Evolutionary conservation across 495 filamentous ascomycete species (phyloP).

Genomic region (Daldinia decipiens): DNA sequence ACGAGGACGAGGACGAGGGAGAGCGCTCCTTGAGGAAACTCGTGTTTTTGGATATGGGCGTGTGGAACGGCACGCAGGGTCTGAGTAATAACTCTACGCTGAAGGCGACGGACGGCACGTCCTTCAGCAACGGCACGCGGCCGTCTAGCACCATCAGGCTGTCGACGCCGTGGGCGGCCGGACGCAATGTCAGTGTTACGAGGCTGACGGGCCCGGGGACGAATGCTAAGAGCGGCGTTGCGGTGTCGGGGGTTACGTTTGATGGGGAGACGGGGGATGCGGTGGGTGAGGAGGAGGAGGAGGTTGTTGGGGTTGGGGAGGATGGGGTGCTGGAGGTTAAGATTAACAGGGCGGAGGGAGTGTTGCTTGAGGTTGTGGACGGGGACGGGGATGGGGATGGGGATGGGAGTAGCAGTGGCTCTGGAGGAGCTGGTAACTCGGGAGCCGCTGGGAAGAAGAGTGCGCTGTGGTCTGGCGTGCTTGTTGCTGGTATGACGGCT

Average conservation of each 20-base stretch:
- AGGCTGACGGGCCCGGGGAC: constrained; percentile 44
- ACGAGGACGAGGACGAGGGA: not conserved
- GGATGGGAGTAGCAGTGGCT: not conserved
- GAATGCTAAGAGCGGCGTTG: constrained; percentile 45
- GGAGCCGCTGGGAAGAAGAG: not conserved
- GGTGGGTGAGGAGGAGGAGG: constrained; percentile 19
- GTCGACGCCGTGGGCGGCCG: constrained; percentile 38
- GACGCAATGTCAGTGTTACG: constrained; percentile 12
- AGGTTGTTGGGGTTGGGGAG: constrained; percentile 26
- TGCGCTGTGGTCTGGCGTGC: not conserved
- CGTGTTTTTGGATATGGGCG: constrained; percentile 47
- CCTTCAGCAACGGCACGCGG: constrained; percentile 38
- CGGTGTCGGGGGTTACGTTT: constrained; percentile 41
- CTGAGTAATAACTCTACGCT: constrained; percentile 46
- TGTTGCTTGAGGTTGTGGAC: constrained; percentile 38
- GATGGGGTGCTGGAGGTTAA: constrained; percentile 27
- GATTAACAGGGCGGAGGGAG: constrained; percentile 40
- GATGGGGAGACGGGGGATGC: constrained; percentile 35
- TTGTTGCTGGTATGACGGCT: not conserved
- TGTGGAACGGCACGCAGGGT: constrained; percentile 47
- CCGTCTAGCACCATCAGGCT: constrained; percentile 27
- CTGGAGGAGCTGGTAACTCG: not conserved
- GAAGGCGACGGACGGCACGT: constrained; percentile 37
- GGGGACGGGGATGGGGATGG: not conserved
- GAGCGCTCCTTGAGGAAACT: constrained; percentile 21